These are phyloP conservation scores for Podaxis sp. DNA, from an alignment of 768 basidiomycete species.

Conservation along the genomic window DNA sequence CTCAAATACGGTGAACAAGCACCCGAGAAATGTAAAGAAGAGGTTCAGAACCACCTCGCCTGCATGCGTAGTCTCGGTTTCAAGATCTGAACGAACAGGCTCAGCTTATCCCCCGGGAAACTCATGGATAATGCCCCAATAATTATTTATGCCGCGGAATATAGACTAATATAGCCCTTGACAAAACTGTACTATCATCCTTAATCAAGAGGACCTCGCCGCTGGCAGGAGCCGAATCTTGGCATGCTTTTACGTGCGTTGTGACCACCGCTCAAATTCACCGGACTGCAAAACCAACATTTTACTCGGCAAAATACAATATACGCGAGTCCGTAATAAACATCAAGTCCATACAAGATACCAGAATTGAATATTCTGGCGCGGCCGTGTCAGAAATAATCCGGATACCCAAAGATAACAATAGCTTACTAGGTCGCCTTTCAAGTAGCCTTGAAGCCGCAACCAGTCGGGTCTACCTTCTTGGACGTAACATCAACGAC, in stretches of 20 bases:
- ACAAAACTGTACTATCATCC: background rate
- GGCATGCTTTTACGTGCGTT: background rate
- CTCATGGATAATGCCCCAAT: background rate
- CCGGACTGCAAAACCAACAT: background rate
- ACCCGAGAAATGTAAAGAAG: conserved; percentile 75
- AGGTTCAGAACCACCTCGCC: conserved; percentile 77
- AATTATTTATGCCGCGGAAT: background rate
- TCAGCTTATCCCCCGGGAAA: background rate
- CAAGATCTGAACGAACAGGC: conserved; percentile 54
- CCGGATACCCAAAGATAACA: background rate
- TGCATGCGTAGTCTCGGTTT: conserved; percentile 95
- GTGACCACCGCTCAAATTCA: background rate
- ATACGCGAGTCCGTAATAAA: background rate
- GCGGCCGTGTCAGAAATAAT: background rate
- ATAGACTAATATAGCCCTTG: conserved; percentile 12
- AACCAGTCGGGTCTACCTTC: conserved; percentile 44
- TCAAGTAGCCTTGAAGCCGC: conserved; percentile 39
- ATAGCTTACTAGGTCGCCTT: background rate
- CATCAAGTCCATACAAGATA: background rate
- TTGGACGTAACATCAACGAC: conserved; percentile 41
- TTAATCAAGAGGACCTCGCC: background rate
- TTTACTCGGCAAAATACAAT: background rate
- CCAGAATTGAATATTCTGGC: background rate
- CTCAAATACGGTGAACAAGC: conserved; percentile 65
- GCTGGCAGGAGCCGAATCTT: background rate